Percentiles rank a stretch among this genome's conserved stretches.
Conservation (phyloP, 2,329 filamentous ascomycete genomes). For the Dendryphion nanum region DNA sequence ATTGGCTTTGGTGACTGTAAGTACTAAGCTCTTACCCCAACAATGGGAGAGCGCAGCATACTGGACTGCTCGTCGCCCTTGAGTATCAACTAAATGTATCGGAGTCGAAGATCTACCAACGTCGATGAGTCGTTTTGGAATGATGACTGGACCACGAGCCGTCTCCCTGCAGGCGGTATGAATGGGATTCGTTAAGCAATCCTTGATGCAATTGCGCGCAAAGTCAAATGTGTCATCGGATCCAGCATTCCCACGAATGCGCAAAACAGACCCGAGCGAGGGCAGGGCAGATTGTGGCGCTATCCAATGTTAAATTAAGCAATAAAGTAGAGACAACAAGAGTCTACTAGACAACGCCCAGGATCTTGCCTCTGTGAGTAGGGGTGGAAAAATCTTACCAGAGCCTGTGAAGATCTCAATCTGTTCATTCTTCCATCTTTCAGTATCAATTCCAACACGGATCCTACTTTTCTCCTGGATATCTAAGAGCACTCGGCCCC, state of each 20-base stretch:
- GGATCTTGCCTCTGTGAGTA: no score
- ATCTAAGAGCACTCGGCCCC: slow-evolving; percentile 20
- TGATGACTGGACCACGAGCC: slow-evolving; percentile 15
- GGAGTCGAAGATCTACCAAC: slow-evolving; percentile 28
- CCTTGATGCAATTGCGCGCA: slow-evolving; percentile 29
- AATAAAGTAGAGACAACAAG: no score
- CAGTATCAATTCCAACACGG: slow-evolving; percentile 22
- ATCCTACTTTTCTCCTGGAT: slow-evolving; percentile 27
- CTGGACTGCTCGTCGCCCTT: slow-evolving; percentile 23
- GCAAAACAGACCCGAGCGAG: slow-evolving; percentile 26
- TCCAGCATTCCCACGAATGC: slow-evolving; percentile 28
- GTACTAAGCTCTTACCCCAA: slow-evolving; percentile 23
- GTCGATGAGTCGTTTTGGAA: slow-evolving; percentile 30
- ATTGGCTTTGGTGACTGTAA: slow-evolving; percentile 28
- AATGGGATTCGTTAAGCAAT: slow-evolving; percentile 30
- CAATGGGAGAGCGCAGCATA: slow-evolving; percentile 33
- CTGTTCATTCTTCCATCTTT: slow-evolving; percentile 19
- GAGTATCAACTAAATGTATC: slow-evolving; percentile 32
- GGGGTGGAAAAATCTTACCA: slow-evolving; percentile 17
- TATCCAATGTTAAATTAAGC: slow-evolving; percentile 5
- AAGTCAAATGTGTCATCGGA: slow-evolving; percentile 35
- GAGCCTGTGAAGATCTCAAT: slow-evolving; percentile 29
- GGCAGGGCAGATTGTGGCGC: slow-evolving; percentile 30
- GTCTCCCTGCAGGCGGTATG: slow-evolving; percentile 24
- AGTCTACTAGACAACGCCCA: no score